Evolutionary conservation across 2,329 filamentous ascomycete species (phyloP).

Genomic region (Pseudonectria foliicola): DNA sequence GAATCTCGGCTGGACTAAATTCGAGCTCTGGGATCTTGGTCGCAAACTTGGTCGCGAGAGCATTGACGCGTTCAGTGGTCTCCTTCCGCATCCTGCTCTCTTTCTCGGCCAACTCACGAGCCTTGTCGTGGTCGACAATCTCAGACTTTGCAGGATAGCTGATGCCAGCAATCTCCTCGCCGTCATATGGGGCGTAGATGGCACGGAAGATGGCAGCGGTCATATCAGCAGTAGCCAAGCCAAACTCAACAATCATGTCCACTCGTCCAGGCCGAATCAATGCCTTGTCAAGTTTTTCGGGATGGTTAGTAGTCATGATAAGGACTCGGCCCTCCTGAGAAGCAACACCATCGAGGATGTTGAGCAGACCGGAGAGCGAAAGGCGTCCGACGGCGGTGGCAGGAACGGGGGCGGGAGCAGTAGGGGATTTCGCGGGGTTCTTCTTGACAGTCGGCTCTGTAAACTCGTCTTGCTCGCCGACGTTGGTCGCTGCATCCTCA

Average conservation of each 20-base stretch:
- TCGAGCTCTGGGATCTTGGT: slow-evolving; percentile 44
- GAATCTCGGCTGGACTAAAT: slow-evolving; percentile 55
- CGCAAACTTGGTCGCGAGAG: slow-evolving; percentile 42
- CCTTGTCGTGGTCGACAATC: slow-evolving; percentile 12
- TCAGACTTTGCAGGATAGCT: slow-evolving; percentile 6
- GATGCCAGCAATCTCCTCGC: slow-evolving; percentile 10
- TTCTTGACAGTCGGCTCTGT: slow-evolving; percentile 6
- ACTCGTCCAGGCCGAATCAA: slow-evolving; percentile 56
- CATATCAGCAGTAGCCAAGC: slow-evolving; percentile 46
- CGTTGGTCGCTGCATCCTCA: slow-evolving; percentile 27
- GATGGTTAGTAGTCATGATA: slow-evolving; percentile 60
- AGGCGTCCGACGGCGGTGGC: slow-evolving; percentile 32
- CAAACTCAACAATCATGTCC: slow-evolving; percentile 53
- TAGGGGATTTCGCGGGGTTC: slow-evolving; percentile 3
- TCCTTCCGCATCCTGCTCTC: slow-evolving; percentile 27
- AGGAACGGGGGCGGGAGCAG: slow-evolving; percentile 6
- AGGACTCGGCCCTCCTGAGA: slow-evolving; percentile 57
- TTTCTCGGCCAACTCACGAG: slow-evolving; percentile 24
- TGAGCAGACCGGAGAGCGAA: slow-evolving; percentile 70
- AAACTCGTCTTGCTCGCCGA: slow-evolving; percentile 13
- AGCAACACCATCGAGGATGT: slow-evolving; percentile 69
- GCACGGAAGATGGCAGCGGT: slow-evolving; percentile 48
- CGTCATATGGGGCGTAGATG: slow-evolving; percentile 48
- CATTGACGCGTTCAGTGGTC: slow-evolving; percentile 34
- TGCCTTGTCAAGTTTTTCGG: slow-evolving; percentile 54